These are phyloP conservation scores for Hymenochaete sp. DNA, from an alignment of 1,284 basidiomycete species.

Conservation along the genomic window DNA sequence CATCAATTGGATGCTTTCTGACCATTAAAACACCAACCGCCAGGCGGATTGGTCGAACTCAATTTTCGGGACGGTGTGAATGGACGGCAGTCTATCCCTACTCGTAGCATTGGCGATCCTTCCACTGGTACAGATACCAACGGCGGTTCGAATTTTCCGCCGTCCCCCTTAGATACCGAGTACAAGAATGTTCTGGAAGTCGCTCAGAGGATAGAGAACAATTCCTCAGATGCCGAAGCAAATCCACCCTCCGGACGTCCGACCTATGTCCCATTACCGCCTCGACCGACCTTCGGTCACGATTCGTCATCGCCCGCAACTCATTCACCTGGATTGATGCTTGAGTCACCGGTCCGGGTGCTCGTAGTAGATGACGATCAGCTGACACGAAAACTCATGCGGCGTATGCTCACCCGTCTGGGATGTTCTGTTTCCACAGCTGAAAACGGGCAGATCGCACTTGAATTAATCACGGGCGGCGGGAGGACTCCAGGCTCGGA, in stretches of 20 bases:
- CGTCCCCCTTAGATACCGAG: conserved; percentile 9
- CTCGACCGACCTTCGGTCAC: conserved; percentile 11
- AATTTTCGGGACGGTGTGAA: conserved; percentile 33
- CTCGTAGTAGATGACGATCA: conserved; percentile 27
- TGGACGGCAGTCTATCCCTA: conserved; percentile 34
- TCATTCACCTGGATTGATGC: neutral
- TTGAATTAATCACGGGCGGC: conserved; percentile 32
- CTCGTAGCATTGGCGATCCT: conserved; percentile 38
- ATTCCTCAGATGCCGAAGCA: neutral
- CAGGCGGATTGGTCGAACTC: conserved; percentile 56
- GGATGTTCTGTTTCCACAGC: conserved; percentile 37
- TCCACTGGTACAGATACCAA: conserved; percentile 36
- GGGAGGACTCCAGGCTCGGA: conserved; percentile 28
- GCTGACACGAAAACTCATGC: conserved; percentile 39
- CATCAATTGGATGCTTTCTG: neutral
- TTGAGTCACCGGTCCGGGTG: conserved; percentile 16
- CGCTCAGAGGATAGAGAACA: neutral
- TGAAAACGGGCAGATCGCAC: conserved; percentile 39
- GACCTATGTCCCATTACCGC: conserved; percentile 17
- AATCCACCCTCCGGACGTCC: conserved; percentile 6
- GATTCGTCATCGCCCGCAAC: neutral
- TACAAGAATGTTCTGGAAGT: neutral
- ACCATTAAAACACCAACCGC: neutral
- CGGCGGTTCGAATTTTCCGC: conserved; percentile 12
- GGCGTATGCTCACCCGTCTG: conserved; percentile 36